These are phyloP conservation scores for Populus euphratica DNA, from an alignment of 345 rosid genomes.

Conservation along the genomic window DNA sequence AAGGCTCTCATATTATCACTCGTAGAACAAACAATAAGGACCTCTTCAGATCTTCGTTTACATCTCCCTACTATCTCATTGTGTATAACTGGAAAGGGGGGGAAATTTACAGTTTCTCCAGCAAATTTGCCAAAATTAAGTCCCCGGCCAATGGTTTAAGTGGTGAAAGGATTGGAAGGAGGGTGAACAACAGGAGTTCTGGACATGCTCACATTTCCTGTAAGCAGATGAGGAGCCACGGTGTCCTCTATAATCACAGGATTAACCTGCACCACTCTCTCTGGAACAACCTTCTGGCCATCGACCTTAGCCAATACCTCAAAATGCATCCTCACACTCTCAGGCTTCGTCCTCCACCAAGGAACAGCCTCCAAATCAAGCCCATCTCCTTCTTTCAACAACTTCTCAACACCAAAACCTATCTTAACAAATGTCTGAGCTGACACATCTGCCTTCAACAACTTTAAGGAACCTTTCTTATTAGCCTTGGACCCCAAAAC, in stretches of 20 bases:
- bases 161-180: constrained; percentile 59
- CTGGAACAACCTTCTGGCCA: constrained; percentile 65
- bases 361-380: constrained; percentile 43
- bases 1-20: not conserved
- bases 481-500: constrained; percentile 74
- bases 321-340: constrained; percentile 63
- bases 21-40: not conserved
- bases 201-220: constrained; percentile 59
- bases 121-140: not conserved
- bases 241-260: constrained; percentile 66
- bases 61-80: too few species aligned
- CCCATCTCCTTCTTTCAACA: constrained; percentile 53
- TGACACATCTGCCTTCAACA: constrained; percentile 67
- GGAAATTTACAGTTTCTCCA: not conserved
- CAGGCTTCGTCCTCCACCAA: constrained; percentile 80
- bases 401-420: constrained; percentile 81
- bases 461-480: constrained; percentile 66
- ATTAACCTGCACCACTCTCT: constrained; percentile 62
- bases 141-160: constrained; percentile 29
- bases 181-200: constrained; percentile 48
- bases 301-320: constrained; percentile 91
- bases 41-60: not conserved
- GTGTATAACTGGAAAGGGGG: not conserved
- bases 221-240: constrained; percentile 43
- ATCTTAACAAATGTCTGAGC: constrained; percentile 85